Conservation (phyloP, 1,284 basidiomycete genomes). For the Fomitopsis pinicola region DNA sequence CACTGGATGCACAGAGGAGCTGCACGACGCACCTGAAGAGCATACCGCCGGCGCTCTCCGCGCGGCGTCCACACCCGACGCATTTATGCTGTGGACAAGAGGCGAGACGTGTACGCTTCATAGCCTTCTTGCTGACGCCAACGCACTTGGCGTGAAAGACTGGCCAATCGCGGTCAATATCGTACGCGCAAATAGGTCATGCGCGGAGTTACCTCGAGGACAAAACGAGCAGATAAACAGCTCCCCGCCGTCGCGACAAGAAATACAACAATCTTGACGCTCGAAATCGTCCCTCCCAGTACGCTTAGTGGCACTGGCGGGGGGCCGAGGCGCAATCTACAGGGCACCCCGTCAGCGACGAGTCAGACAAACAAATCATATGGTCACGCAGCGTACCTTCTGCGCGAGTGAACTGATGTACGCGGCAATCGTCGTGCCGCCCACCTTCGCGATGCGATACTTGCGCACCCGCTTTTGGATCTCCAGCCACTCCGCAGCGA, state of each 20-base stretch:
- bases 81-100: constrained; percentile 51
- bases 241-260: constrained; percentile 56
- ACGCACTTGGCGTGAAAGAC: constrained; percentile 51
- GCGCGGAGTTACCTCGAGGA: constrained; percentile 41
- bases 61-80: constrained; percentile 11
- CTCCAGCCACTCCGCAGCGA: constrained; percentile 41
- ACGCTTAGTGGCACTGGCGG: constrained; percentile 18
- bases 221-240: constrained; percentile 43
- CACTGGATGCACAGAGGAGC: neutral
- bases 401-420: constrained; percentile 29
- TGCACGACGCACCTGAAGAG: constrained; percentile 15
- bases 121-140: constrained; percentile 28
- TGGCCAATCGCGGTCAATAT: constrained; percentile 15
- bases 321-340: neutral
- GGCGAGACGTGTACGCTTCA: constrained; percentile 22
- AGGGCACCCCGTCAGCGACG: neutral
- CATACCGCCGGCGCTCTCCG: constrained; percentile 17
- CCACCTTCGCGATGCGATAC: constrained; percentile 38
- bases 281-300: constrained; percentile 31
- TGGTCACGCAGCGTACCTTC: constrained; percentile 5
- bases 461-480: constrained; percentile 38
- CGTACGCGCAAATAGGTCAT: neutral
- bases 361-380: neutral
- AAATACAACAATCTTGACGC: constrained; percentile 52
- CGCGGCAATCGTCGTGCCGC: constrained; percentile 41